Conservation (phyloP, 139 green algal species). For the Diplosphaera chodatii region DNA sequence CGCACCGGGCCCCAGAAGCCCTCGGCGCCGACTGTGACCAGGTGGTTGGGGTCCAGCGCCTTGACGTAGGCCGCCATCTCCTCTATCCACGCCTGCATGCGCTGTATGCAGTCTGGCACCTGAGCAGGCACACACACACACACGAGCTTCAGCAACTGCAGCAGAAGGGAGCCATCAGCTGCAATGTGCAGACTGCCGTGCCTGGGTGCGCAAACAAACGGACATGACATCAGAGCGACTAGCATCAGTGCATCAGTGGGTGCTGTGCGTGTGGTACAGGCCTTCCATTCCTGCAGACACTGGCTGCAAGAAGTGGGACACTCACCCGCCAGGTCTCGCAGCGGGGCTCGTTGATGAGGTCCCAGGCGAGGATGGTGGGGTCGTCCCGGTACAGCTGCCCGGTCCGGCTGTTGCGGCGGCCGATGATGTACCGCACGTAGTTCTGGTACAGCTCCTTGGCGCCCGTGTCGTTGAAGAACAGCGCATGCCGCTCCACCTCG, state of each 20-base stretch:
- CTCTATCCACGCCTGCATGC: constrained; percentile 30
- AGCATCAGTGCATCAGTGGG: no score
- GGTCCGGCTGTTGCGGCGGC: constrained; percentile 36
- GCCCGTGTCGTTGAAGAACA: constrained; percentile 62
- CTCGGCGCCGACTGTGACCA: constrained; percentile 52
- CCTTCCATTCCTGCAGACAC: no score
- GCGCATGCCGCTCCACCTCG: constrained; percentile 43
- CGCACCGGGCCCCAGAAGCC: constrained; percentile 42
- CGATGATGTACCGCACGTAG: constrained; percentile 32
- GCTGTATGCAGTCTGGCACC: constrained; percentile 8
- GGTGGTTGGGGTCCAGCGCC: constrained; percentile 41
- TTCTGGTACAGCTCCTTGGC: constrained; percentile 46
- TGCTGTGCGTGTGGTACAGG: no score
- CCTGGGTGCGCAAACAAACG: no score
- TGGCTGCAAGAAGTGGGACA: neutral
- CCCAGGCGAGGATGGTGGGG: constrained; percentile 30
- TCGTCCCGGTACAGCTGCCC: constrained; percentile 51
- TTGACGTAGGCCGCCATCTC: constrained; percentile 39
- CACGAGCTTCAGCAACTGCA: no score
- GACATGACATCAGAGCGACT: no score
- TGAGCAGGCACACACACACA: constrained; percentile 5
- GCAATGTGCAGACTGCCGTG: no score
- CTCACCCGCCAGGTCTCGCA: constrained; percentile 22
- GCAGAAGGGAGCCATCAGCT: no score
- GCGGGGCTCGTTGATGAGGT: constrained; percentile 54